Conservation (phyloP, 164 flowering plant genomes). For the Akebia trifoliata region DNA sequence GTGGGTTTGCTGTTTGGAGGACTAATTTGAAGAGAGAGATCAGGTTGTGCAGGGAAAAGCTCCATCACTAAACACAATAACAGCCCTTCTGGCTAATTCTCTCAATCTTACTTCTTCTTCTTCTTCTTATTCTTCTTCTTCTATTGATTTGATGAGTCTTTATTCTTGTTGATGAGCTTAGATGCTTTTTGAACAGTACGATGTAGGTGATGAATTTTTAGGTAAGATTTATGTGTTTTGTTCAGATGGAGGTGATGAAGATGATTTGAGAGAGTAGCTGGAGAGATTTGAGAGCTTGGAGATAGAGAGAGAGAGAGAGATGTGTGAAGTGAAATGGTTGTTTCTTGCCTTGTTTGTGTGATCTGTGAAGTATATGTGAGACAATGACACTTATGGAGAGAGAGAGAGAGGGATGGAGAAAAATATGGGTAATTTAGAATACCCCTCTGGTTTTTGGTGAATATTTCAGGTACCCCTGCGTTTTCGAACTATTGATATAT, state of each 20-base stretch:
- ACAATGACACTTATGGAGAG: constrained; percentile 73
- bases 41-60: constrained; percentile 92
- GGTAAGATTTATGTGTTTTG: too few relatives aligned
- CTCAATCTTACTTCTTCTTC: too few relatives aligned
- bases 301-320: constrained; percentile 33
- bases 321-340: constrained; percentile 64
- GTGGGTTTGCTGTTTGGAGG: constrained; percentile 69
- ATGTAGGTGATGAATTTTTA: too few relatives aligned
- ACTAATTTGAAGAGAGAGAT: constrained; percentile 87
- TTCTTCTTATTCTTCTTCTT: too few relatives aligned
- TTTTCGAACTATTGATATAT: too few relatives aligned
- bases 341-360: constrained; percentile 60
- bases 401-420: constrained; percentile 18
- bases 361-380: constrained; percentile 88
- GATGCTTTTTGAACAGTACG: not conserved
- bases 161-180: not conserved
- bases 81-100: too few relatives aligned
- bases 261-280: constrained; percentile 31
- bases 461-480: too few relatives aligned
- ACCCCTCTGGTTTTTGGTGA: too few relatives aligned
- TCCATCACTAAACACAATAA: too few relatives aligned
- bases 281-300: constrained; percentile 34
- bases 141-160: too few relatives aligned
- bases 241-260: not conserved
- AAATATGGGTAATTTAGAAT: too few relatives aligned